Conservation (phyloP, 2,329 filamentous ascomycete genomes). For the Scytalidium lignicola region DNA sequence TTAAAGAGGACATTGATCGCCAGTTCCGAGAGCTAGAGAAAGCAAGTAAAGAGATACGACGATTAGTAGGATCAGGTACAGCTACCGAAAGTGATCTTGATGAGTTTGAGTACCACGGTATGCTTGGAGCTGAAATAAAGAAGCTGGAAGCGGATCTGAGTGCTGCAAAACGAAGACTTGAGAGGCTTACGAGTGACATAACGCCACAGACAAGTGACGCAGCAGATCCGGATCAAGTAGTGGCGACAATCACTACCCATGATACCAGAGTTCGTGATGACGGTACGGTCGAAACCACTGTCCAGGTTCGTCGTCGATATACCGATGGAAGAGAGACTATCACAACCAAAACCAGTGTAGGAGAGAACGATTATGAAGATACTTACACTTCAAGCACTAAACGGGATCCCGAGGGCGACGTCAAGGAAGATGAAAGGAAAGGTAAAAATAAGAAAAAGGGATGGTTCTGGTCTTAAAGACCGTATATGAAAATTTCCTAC, state of each 20-base stretch:
- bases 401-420: not conserved
- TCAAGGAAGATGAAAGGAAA: not conserved
- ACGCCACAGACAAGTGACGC: not conserved
- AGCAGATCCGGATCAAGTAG: conserved; percentile 12
- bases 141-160: not conserved
- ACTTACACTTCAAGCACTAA: not conserved
- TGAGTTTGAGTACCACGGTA: not conserved
- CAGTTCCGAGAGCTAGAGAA: not conserved
- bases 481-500: not conserved
- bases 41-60: not conserved
- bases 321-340: conserved; percentile 19
- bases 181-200: not conserved
- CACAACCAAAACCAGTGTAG: conserved; percentile 10
- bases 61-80: not conserved
- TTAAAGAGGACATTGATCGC: conserved; percentile 3
- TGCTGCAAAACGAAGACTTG: not conserved
- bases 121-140: not conserved
- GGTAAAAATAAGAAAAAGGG: not conserved
- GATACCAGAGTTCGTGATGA: conserved; percentile 18
- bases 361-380: not conserved
- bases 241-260: conserved; percentile 19
- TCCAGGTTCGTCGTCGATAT: conserved; percentile 21
- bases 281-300: conserved; percentile 19
- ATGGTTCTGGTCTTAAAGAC: not conserved
- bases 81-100: not conserved